phyloP scores from a whole-genome alignment of 805 yeast species.

The Saccharomycopsis schoenii region DNA sequence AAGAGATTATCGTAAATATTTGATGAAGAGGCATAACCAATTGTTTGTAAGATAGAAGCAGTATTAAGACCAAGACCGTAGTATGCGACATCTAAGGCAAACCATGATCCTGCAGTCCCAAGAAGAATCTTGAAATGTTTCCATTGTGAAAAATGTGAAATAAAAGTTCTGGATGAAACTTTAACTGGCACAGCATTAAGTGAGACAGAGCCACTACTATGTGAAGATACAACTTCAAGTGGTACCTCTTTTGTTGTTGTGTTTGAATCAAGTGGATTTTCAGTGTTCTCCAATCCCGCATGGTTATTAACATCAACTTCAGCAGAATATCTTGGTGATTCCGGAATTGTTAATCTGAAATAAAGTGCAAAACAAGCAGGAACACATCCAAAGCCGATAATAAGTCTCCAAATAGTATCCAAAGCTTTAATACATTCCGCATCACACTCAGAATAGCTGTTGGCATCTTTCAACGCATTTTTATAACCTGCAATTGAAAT shows the following conservation, averaged over 20 bases:
- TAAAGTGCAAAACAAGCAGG: conserved; percentile 81
- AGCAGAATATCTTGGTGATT: conserved; percentile 84
- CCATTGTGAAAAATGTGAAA: conserved; percentile 72
- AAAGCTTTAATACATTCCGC: conserved; percentile 62
- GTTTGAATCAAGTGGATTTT: conserved; percentile 37
- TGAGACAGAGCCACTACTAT: conserved; percentile 32
- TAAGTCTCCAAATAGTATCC: conserved; percentile 92
- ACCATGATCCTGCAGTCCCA: conserved; percentile 92
- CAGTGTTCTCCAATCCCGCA: conserved; percentile 46
- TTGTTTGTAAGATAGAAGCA: conserved; percentile 67
- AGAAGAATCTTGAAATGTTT: conserved; percentile 71
- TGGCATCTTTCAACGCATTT: conserved; percentile 43
- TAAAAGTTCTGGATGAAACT: conserved; percentile 71
- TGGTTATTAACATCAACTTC: conserved; percentile 57
- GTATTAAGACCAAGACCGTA: conserved; percentile 83
- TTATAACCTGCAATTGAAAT: conserved; percentile 71
- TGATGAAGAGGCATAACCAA: conserved; percentile 67
- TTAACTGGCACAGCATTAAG: conserved; percentile 35
- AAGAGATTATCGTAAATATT: conserved; percentile 64
- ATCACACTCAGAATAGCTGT: conserved; percentile 50
- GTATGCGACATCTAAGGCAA: conserved; percentile 79
- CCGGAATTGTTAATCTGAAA: conserved; percentile 90
- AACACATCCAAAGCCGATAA: conserved; percentile 82
- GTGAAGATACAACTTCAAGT: conserved; percentile 35
- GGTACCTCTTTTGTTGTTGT: conserved; percentile 40